Evolutionary conservation across 1,139 yeast species (phyloP).

Genomic region (Nakaseomyces nivariensis): DNA sequence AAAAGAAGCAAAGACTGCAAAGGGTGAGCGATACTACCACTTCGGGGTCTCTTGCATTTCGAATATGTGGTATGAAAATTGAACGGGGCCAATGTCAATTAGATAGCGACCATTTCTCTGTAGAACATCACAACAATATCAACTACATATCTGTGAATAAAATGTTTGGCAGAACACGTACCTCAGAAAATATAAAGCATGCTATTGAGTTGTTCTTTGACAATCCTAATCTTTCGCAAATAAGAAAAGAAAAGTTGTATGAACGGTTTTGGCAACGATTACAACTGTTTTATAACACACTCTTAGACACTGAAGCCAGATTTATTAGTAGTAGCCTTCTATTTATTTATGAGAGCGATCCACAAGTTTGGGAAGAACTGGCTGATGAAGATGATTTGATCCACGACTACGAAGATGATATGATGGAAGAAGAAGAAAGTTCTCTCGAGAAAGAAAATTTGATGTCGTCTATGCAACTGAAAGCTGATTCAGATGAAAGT

Average conservation of each 20-base stretch:
- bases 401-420: conserved; percentile 29
- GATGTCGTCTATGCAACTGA: background rate
- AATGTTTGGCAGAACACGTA: conserved; percentile 56
- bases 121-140: conserved; percentile 21
- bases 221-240: conserved; percentile 28
- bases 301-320: conserved; percentile 53
- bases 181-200: conserved; percentile 34
- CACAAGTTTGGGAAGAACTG: conserved; percentile 36
- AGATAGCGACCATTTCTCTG: conserved; percentile 17
- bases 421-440: conserved; percentile 28
- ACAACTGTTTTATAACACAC: conserved; percentile 53
- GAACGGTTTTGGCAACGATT: conserved; percentile 46
- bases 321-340: conserved; percentile 68
- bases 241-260: conserved; percentile 30
- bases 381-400: conserved; percentile 36
- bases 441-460: background rate
- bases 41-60: conserved; percentile 60
- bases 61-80: conserved; percentile 86
- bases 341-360: conserved; percentile 64
- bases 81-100: conserved; percentile 23
- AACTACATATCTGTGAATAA: conserved; percentile 48
- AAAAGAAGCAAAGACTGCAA: conserved; percentile 51
- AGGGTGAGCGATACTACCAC: conserved; percentile 65
- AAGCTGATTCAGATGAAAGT: conserved; percentile 12
- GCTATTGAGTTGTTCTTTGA: conserved; percentile 48